These are phyloP conservation scores for Syncephalastrum sp. DNA, from an alignment of 371 early-diverging fungal genomes.

Conservation along the genomic window DNA sequence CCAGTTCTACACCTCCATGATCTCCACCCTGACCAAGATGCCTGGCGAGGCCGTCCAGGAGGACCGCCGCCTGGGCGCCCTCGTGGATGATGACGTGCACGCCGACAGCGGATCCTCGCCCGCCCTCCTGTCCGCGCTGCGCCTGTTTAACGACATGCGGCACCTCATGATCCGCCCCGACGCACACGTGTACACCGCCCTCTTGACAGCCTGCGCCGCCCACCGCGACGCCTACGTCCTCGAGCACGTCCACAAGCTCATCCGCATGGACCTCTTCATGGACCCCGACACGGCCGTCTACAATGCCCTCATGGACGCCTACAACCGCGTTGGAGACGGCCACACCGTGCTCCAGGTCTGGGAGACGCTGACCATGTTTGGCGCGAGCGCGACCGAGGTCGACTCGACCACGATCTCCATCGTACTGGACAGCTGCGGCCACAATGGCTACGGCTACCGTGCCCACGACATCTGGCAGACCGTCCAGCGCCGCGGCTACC, in stretches of 20 bases:
- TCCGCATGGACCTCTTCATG: constrained; percentile 44
- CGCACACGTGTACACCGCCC: constrained; percentile 32
- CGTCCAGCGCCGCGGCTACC: constrained; percentile 17
- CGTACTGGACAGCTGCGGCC: constrained; percentile 24
- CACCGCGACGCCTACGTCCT: constrained; percentile 30
- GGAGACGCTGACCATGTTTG: constrained; percentile 24
- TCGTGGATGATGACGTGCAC: constrained; percentile 22
- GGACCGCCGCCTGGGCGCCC: constrained; percentile 10
- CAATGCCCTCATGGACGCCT: constrained; percentile 43
- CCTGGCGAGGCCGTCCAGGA: constrained; percentile 2
- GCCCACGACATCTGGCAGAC: constrained; percentile 34
- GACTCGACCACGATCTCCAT: constrained; percentile 24
- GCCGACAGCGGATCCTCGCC: constrained; percentile 27
- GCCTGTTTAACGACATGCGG: constrained; percentile 48
- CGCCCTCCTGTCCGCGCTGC: constrained; percentile 28
- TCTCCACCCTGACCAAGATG: constrained; percentile 20
- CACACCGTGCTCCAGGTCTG: constrained; percentile 33
- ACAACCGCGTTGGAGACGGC: constrained; percentile 27
- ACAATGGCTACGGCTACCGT: constrained; percentile 22
- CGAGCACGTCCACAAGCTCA: constrained; percentile 37
- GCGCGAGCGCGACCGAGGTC: constrained; percentile 14
- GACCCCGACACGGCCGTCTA: constrained; percentile 37
- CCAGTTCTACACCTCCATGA: constrained; percentile 23
- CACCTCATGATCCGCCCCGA: constrained; percentile 34
- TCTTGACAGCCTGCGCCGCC: constrained; percentile 33